phyloP scores from a whole-genome alignment of 2,329 filamentous ascomycete species.

The Talaromyces sp. region DNA sequence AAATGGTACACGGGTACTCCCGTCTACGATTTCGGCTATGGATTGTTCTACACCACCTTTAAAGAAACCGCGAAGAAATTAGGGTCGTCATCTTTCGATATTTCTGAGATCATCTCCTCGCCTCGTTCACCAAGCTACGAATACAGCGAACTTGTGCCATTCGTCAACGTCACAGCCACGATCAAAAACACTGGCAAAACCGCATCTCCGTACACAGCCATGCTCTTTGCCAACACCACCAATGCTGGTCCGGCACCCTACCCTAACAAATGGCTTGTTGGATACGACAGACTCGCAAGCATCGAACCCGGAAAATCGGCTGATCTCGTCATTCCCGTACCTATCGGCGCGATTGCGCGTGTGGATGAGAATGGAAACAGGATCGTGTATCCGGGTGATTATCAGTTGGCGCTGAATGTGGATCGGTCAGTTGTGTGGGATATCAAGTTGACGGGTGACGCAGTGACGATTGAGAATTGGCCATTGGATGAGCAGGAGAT shows the following conservation, averaged over 20 bases:
- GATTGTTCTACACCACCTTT: slow-evolving; percentile 46
- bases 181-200: slow-evolving; percentile 38
- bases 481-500: slow-evolving; percentile 60
- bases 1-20: slow-evolving; percentile 43
- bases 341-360: slow-evolving; percentile 38
- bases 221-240: slow-evolving; percentile 38
- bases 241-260: slow-evolving; percentile 39
- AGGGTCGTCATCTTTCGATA: slow-evolving; percentile 29
- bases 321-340: slow-evolving; percentile 34
- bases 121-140: slow-evolving; percentile 25
- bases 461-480: slow-evolving; percentile 40
- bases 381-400: slow-evolving; percentile 42
- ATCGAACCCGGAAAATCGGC: slow-evolving; percentile 25
- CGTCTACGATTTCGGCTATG: slow-evolving; percentile 44
- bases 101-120: slow-evolving; percentile 31
- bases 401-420: slow-evolving; percentile 41
- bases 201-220: slow-evolving; percentile 41
- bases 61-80: slow-evolving; percentile 8
- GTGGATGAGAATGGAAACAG: slow-evolving; percentile 37
- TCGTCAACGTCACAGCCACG: slow-evolving; percentile 35
- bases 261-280: slow-evolving; percentile 44
- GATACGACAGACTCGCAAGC: slow-evolving; percentile 34
- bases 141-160: slow-evolving; percentile 34
- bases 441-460: slow-evolving; percentile 35
- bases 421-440: slow-evolving; percentile 34